Percentiles rank a stretch among this genome's conserved stretches.
These are phyloP conservation scores for Barbarea vulgaris DNA, from an alignment of 345 rosid species.

Conservation along the genomic window DNA sequence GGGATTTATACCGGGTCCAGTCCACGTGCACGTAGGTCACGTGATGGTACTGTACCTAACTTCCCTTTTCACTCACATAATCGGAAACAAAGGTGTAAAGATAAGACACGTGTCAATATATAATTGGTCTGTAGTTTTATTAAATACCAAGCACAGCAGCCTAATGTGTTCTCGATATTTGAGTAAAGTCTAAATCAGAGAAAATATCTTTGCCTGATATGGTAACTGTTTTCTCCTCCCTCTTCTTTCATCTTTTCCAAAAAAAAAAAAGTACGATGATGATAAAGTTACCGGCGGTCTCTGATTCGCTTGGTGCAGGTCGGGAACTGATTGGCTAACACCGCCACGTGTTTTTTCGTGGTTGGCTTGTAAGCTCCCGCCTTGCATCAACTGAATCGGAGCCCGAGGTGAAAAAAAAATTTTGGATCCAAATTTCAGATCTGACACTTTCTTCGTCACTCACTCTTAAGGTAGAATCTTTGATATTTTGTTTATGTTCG, in stretches of 20 bases:
- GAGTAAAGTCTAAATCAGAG: background rate
- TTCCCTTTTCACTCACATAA: background rate
- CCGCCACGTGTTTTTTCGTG: conserved; percentile 32
- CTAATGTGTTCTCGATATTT: background rate
- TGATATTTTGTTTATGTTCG: background rate
- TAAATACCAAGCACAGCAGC: conserved; percentile 3
- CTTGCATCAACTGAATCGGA: conserved; percentile 99
- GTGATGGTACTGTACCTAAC: background rate
- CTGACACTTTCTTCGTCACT: conserved; percentile 25
- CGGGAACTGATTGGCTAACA: conserved; percentile 73
- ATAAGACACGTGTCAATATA: background rate
- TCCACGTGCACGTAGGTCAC: conserved; percentile 2
- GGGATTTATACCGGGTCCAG: background rate
- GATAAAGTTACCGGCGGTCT: conserved; percentile 64
- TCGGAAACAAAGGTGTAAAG: background rate
- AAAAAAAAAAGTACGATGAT: background rate
- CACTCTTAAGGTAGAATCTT: background rate
- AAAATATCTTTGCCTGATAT: conserved; percentile 28
- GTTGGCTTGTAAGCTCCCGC: conserved; percentile 62
- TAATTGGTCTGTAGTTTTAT: background rate
- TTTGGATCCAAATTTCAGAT: conserved; percentile 37
- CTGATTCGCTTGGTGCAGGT: conserved; percentile 99
- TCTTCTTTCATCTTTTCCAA: background rate
- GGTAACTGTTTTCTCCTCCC: background rate
- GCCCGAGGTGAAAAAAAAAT: conserved; percentile 64